Conservation (phyloP, 768 basidiomycete species). For the Polyporus arcularius region DNA sequence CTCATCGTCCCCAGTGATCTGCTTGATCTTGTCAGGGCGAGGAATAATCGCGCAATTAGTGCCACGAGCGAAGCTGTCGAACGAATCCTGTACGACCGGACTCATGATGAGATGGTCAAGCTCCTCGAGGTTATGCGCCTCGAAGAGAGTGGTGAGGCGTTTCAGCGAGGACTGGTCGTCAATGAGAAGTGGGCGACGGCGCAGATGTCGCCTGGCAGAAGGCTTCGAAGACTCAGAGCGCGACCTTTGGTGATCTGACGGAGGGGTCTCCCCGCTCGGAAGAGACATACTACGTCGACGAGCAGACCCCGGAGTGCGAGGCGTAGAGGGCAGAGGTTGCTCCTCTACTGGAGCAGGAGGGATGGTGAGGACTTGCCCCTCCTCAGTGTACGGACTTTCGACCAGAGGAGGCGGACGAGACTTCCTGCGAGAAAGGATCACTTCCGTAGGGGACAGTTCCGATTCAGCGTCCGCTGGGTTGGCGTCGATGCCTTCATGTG, state of each 20-base stretch:
- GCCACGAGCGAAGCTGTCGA: constrained; percentile 18
- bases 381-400: neutral
- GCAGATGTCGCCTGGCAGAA: constrained; percentile 29
- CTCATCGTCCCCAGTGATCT: constrained; percentile 44
- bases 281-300: constrained; percentile 17
- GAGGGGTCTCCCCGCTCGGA: constrained; percentile 1
- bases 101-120: constrained; percentile 34
- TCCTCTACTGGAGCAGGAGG: constrained; percentile 13
- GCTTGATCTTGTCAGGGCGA: constrained; percentile 38
- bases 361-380: constrained; percentile 11
- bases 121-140: constrained; percentile 37
- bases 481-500: constrained; percentile 21
- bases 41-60: neutral
- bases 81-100: constrained; percentile 22
- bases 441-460: constrained; percentile 15
- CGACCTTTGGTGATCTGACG: constrained; percentile 15
- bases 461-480: constrained; percentile 11
- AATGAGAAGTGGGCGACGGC: constrained; percentile 40
- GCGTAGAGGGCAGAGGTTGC: constrained; percentile 10
- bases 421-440: neutral
- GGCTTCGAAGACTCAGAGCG: constrained; percentile 19
- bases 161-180: constrained; percentile 40
- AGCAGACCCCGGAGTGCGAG: constrained; percentile 9
- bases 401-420: neutral
- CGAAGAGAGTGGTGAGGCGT: constrained; percentile 40